A percentile compares a stretch with the other conserved stretches of the same genome.
phyloP scores from a whole-genome alignment of 2,329 filamentous ascomycete species.

The Diaporthe sp. region DNA sequence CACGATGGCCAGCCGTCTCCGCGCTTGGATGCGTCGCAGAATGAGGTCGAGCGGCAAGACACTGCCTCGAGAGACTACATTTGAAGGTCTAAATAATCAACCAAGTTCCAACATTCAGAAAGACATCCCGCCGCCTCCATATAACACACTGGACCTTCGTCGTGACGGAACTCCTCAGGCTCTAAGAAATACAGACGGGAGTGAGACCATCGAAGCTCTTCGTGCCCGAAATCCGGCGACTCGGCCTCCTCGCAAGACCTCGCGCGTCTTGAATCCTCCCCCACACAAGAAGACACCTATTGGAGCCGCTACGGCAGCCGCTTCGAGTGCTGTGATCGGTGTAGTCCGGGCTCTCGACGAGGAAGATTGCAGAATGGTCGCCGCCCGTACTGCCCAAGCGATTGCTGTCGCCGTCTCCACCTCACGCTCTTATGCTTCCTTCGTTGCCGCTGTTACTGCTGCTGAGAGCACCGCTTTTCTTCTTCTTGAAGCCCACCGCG shows the following conservation, averaged over 20 bases:
- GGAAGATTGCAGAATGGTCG: background rate
- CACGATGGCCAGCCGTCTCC: background rate
- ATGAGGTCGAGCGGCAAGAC: background rate
- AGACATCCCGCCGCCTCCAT: background rate
- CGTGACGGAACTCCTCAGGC: background rate
- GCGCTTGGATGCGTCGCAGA: background rate
- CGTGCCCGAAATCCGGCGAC: background rate
- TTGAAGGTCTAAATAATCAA: no score
- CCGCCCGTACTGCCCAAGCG: background rate
- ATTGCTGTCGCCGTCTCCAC: slow-evolving; percentile 6
- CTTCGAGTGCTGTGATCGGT: background rate
- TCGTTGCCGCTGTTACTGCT: background rate
- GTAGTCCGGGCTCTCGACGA: background rate
- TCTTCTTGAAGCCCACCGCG: no score
- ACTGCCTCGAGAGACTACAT: background rate
- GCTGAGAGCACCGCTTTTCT: background rate
- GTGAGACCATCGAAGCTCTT: background rate
- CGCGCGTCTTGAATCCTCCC: background rate
- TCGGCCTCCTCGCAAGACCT: background rate
- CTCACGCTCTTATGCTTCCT: background rate
- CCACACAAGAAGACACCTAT: background rate
- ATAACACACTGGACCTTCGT: background rate
- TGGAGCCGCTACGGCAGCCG: background rate
- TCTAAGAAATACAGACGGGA: background rate
- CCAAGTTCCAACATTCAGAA: no score